phyloP scores from a whole-genome alignment of 805 yeast genomes.

The Cyberlindnera mycetangii region DNA sequence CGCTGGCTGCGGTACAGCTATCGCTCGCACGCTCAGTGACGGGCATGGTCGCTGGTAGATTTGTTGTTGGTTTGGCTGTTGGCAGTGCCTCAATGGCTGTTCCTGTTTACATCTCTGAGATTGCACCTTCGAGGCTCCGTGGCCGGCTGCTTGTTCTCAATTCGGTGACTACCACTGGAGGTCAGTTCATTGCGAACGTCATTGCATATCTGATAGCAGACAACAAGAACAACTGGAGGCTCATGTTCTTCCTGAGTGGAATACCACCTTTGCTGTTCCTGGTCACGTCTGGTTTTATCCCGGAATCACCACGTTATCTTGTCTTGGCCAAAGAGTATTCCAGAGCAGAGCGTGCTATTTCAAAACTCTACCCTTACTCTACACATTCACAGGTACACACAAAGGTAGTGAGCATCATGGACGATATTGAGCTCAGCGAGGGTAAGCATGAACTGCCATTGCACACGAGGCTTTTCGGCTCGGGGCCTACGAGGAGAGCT shows the following conservation, averaged over 20 bases:
- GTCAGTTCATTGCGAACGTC: constrained; percentile 45
- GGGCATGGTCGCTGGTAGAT: constrained; percentile 51
- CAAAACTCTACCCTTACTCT: constrained; percentile 42
- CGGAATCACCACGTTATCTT: constrained; percentile 49
- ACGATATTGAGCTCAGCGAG: constrained; percentile 31
- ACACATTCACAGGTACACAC: constrained; percentile 40
- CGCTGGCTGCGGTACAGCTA: constrained; percentile 48
- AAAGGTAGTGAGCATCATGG: constrained; percentile 46
- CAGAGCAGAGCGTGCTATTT: constrained; percentile 41
- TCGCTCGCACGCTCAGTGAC: constrained; percentile 38
- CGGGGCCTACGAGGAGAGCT: constrained; percentile 36
- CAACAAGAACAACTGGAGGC: constrained; percentile 36
- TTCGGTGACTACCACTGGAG: constrained; percentile 46
- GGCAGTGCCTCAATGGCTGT: constrained; percentile 70
- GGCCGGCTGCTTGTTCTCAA: constrained; percentile 38
- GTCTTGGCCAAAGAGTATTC: constrained; percentile 32
- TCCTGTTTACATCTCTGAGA: constrained; percentile 56
- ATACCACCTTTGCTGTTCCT: constrained; percentile 41
- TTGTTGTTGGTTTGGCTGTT: constrained; percentile 66
- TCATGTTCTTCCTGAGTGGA: constrained; percentile 36
- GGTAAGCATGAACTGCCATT: constrained; percentile 7
- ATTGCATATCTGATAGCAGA: constrained; percentile 34
- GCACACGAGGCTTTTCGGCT: constrained; percentile 9
- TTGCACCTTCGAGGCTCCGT: constrained; percentile 40
- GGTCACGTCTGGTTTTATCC: constrained; percentile 39